phyloP scores from a whole-genome alignment of 768 basidiomycete genomes.

The Psilocybe subaeruginosa region DNA sequence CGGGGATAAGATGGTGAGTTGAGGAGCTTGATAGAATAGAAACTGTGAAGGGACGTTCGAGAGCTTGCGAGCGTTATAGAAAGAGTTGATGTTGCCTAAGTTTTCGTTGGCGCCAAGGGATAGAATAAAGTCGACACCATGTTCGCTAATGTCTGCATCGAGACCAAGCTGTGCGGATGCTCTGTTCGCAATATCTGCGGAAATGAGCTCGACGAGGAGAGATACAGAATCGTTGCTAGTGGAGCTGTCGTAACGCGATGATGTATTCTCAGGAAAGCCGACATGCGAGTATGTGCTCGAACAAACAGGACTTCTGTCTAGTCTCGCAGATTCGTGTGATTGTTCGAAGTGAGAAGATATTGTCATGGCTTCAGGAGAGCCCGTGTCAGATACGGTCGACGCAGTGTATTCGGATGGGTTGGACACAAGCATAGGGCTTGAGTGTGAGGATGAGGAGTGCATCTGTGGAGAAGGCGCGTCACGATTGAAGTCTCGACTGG shows the following conservation, averaged over 20 bases:
- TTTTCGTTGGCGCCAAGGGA: conserved; percentile 14
- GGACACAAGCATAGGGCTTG: conserved; percentile 5
- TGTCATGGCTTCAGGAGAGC: neutral
- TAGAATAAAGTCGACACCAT: conserved; percentile 18
- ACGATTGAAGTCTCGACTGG: conserved; percentile 16
- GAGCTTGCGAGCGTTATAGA: conserved; percentile 22
- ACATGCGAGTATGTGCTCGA: neutral
- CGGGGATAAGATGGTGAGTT: conserved; percentile 33
- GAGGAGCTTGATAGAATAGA: conserved; percentile 51
- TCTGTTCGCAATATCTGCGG: conserved; percentile 7
- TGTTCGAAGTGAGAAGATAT: neutral
- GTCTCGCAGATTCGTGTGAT: neutral
- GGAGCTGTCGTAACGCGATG: neutral
- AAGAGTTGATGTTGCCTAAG: conserved; percentile 1
- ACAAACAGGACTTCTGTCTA: neutral
- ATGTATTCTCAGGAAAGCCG: neutral
- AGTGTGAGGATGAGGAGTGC: neutral
- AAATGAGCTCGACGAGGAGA: conserved; percentile 12
- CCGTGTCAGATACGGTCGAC: neutral
- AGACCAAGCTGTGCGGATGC: conserved; percentile 16
- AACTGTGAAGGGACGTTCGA: conserved; percentile 19
- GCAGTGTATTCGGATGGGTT: conserved; percentile 2
- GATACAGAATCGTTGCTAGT: neutral
- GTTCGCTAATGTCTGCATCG: conserved; percentile 22
- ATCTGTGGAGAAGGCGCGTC: conserved; percentile 4